phyloP scores from a whole-genome alignment of 345 rosid genomes.

The Heritiera fomes region DNA sequence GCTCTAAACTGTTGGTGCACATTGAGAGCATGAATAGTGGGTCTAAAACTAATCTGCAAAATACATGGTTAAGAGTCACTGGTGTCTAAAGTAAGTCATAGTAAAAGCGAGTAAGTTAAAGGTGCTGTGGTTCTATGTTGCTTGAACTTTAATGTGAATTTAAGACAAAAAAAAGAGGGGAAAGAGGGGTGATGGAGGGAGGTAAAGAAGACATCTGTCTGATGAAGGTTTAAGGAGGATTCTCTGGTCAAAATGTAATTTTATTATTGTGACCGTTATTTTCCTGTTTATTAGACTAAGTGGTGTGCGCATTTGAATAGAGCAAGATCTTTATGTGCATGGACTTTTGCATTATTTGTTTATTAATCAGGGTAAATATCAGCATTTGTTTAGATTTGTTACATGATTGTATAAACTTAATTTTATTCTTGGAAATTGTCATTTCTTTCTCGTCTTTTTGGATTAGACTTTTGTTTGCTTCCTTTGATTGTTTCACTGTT shows the following conservation, averaged over 20 bases:
- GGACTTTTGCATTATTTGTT: background rate
- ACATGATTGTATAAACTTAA: background rate
- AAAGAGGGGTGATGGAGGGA: background rate
- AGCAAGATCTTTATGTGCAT: background rate
- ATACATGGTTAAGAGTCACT: background rate
- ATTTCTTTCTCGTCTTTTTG: background rate
- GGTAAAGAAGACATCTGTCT: background rate
- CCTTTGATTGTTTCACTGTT: background rate
- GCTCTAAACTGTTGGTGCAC: conserved; percentile 1
- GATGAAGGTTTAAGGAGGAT: background rate
- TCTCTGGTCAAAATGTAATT: background rate
- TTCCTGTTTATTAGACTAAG: background rate
- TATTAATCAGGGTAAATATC: background rate
- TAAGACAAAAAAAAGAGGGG: background rate
- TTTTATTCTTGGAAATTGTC: background rate
- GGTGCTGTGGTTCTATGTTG: background rate
- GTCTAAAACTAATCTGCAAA: background rate
- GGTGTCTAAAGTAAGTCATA: background rate
- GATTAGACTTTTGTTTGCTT: background rate
- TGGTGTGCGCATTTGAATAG: background rate
- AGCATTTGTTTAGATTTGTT: no score
- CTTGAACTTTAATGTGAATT: background rate
- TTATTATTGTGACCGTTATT: background rate
- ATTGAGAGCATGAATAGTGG: background rate
- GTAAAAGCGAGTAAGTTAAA: background rate